Evolutionary conservation across 768 basidiomycete species (phyloP).

Genomic region (Pisolithus microcarpus): DNA sequence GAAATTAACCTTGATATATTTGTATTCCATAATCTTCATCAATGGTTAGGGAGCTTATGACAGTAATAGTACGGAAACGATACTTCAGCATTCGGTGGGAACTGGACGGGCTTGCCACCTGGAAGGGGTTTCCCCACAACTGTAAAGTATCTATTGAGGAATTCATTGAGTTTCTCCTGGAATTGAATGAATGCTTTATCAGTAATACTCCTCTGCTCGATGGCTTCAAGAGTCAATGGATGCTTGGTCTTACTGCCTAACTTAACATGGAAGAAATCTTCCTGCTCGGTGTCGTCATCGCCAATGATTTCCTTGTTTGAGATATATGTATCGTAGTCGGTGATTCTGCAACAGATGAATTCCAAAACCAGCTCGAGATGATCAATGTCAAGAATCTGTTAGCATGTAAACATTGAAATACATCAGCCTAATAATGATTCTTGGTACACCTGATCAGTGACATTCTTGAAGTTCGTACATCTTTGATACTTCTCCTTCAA

Average conservation of each 20-base stretch:
- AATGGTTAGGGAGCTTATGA: not conserved
- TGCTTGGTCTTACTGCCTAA: not conserved
- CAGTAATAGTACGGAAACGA: not conserved
- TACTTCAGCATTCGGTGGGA: not conserved
- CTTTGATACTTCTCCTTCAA: constrained; percentile 12
- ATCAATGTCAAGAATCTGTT: constrained; percentile 3
- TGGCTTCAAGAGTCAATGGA: not conserved
- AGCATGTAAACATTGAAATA: not conserved
- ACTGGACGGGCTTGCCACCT: not conserved
- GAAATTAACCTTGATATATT: constrained; percentile 9
- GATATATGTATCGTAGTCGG: no score
- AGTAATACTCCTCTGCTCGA: not conserved
- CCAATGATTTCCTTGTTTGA: no score
- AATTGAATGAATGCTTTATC: not conserved
- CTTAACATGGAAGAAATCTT: not conserved
- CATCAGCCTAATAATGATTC: not conserved
- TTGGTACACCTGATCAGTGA: constrained; percentile 23
- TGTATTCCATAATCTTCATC: not conserved
- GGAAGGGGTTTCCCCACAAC: not conserved
- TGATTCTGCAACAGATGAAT: not conserved
- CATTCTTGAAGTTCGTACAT: constrained; percentile 30
- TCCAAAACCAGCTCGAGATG: not conserved
- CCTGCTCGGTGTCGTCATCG: no score
- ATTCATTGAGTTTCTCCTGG: not conserved
- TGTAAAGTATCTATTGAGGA: not conserved